phyloP scores from a whole-genome alignment of 495 filamentous ascomycete genomes.

The Daldinia bambusicola region DNA sequence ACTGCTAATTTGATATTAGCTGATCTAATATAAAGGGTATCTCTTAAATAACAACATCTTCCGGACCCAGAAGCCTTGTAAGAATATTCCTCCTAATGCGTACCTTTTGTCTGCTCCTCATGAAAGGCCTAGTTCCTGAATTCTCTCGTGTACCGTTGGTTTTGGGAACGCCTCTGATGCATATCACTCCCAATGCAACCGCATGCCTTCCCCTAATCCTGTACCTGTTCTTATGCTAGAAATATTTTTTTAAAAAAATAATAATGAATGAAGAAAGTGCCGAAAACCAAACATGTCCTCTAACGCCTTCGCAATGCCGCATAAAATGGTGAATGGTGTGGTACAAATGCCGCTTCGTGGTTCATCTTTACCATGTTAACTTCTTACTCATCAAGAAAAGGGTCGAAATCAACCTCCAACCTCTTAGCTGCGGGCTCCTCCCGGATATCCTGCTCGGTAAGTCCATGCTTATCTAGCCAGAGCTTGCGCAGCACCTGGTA shows the following conservation, averaged over 20 bases:
- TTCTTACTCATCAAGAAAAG: constrained; percentile 42
- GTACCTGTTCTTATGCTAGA: constrained; percentile 26
- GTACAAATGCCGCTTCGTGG: not conserved
- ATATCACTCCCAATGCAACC: constrained; percentile 32
- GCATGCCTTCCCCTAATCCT: constrained; percentile 18
- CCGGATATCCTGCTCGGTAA: constrained; percentile 33
- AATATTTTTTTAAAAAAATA: constrained; percentile 12
- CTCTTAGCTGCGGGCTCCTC: constrained; percentile 59
- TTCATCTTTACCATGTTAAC: constrained; percentile 29
- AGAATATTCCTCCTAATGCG: constrained; percentile 7
- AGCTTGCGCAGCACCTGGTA: constrained; percentile 86
- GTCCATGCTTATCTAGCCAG: constrained; percentile 67
- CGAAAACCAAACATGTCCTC: constrained; percentile 8
- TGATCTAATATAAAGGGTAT: constrained; percentile 33
- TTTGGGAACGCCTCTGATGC: constrained; percentile 20
- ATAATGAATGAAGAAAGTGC: not conserved
- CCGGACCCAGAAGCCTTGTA: constrained; percentile 1
- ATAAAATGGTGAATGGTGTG: not conserved
- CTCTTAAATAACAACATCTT: constrained; percentile 29
- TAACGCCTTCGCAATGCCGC: constrained; percentile 26
- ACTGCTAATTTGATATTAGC: not conserved
- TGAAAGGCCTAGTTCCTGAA: not conserved
- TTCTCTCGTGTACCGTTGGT: constrained; percentile 3
- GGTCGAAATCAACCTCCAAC: constrained; percentile 55
- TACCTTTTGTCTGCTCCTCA: constrained; percentile 4